A percentile compares a stretch with the other conserved stretches of the same genome.
These are phyloP conservation scores for Backusella mclennaniae DNA, from an alignment of 192 early-diverging fungal genomes.

Conservation along the genomic window DNA sequence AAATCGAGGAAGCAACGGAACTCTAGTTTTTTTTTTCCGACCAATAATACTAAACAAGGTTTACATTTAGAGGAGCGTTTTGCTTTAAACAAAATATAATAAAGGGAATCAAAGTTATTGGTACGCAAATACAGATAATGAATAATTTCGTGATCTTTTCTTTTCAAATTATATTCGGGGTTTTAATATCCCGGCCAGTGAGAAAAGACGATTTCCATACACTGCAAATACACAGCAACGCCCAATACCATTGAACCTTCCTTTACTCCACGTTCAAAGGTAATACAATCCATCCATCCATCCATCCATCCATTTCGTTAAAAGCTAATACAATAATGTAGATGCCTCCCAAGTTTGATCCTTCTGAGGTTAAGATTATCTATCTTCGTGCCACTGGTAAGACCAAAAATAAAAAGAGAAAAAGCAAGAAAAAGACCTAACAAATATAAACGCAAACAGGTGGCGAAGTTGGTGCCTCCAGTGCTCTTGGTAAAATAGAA, in stretches of 20 bases:
- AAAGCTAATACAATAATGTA: slow-evolving; percentile 1
- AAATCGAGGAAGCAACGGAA: too few relatives aligned
- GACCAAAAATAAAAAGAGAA: background rate
- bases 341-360: slow-evolving; percentile 87
- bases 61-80: too few relatives aligned
- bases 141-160: too few relatives aligned
- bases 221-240: background rate
- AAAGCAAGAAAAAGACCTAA: background rate
- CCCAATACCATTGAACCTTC: background rate
- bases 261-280: slow-evolving; percentile 14
- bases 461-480: slow-evolving; percentile 79
- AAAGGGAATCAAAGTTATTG: too few relatives aligned
- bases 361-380: slow-evolving; percentile 76
- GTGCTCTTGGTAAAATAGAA: slow-evolving; percentile 66
- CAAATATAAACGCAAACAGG: background rate
- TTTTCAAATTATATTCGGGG: background rate
- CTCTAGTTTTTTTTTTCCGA: too few relatives aligned
- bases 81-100: too few relatives aligned
- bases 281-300: background rate
- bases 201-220: background rate
- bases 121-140: background rate
- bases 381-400: slow-evolving; percentile 93
- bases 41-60: too few relatives aligned
- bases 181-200: background rate
- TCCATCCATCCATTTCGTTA: background rate